phyloP scores from a whole-genome alignment of 2,329 filamentous ascomycete genomes.

The Colletotrichum gloeosporioides region DNA sequence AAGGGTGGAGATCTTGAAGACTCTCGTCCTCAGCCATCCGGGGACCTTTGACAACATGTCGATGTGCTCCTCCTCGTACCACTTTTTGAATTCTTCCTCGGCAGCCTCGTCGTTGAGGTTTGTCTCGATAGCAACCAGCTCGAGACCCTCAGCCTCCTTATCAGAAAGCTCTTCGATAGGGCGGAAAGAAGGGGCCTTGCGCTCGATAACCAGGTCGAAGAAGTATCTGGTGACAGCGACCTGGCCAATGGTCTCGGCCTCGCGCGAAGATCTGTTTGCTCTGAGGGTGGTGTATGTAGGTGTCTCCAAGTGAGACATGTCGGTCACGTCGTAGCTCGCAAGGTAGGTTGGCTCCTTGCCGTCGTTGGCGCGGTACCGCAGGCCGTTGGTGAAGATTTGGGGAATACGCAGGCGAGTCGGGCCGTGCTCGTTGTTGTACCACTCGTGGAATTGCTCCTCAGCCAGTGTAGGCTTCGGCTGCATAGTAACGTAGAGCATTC shows the following conservation, averaged over 20 bases:
- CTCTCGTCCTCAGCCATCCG: slow-evolving; percentile 78
- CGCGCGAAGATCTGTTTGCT: slow-evolving; percentile 58
- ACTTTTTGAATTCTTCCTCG: slow-evolving; percentile 62
- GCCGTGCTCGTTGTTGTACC: slow-evolving; percentile 95
- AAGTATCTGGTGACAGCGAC: slow-evolving; percentile 73
- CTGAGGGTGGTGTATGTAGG: slow-evolving; percentile 73
- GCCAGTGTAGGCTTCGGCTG: slow-evolving; percentile 73
- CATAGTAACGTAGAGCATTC: slow-evolving; percentile 87
- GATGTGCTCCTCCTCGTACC: slow-evolving; percentile 79
- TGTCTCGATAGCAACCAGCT: slow-evolving; percentile 68
- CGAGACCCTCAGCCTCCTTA: slow-evolving; percentile 61
- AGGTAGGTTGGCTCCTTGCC: slow-evolving; percentile 70
- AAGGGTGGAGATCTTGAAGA: slow-evolving; percentile 71
- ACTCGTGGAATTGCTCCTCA: slow-evolving; percentile 80
- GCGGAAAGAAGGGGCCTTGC: slow-evolving; percentile 60
- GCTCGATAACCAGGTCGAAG: slow-evolving; percentile 68
- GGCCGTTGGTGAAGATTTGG: slow-evolving; percentile 76
- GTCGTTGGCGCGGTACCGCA: slow-evolving; percentile 78
- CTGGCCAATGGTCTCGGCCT: slow-evolving; percentile 59
- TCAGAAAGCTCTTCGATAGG: slow-evolving; percentile 66
- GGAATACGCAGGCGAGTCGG: slow-evolving; percentile 79
- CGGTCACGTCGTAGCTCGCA: slow-evolving; percentile 81
- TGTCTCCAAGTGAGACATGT: slow-evolving; percentile 73
- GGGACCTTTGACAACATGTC: slow-evolving; percentile 74
- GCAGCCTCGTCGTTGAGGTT: slow-evolving; percentile 57